Conservation (phyloP, 345 rosid genomes). For the Gossypium sturtianum region DNA sequence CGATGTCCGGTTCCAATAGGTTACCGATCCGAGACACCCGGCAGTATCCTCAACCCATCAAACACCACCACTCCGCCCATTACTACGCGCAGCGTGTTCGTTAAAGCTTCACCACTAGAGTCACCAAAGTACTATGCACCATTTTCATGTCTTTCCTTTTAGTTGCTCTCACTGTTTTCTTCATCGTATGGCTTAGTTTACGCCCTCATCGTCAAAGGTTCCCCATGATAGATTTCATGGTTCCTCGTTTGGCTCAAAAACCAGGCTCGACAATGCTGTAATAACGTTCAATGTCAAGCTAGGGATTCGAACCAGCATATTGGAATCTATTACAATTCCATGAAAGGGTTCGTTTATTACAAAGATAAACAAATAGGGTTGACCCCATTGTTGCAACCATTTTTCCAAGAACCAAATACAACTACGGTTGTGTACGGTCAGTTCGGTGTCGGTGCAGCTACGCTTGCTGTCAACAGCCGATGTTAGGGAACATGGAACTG, state of each 20-base stretch:
- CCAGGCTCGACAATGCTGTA: conserved; percentile 48
- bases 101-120: conserved; percentile 56
- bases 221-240: conserved; percentile 34
- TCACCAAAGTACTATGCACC: conserved; percentile 53
- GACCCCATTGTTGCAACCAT: conserved; percentile 32
- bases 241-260: conserved; percentile 44
- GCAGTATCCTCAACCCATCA: conserved; percentile 10
- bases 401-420: conserved; percentile 67
- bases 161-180: conserved; percentile 36
- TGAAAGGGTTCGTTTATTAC: conserved; percentile 57
- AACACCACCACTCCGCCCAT: conserved; percentile 33
- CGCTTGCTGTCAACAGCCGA: conserved; percentile 48
- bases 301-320: conserved; percentile 68
- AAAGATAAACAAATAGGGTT: conserved; percentile 54
- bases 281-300: conserved; percentile 56
- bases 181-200: conserved; percentile 73
- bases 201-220: conserved; percentile 86
- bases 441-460: conserved; percentile 41
- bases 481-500: conserved; percentile 56
- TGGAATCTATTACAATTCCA: conserved; percentile 45
- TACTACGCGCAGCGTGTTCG: conserved; percentile 51
- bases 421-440: conserved; percentile 38
- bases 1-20: conserved; percentile 16
- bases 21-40: background rate
- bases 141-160: conserved; percentile 47